These are phyloP conservation scores for Aureobasidium mangrovei DNA, from an alignment of 2,329 filamentous ascomycete genomes.

Conservation along the genomic window DNA sequence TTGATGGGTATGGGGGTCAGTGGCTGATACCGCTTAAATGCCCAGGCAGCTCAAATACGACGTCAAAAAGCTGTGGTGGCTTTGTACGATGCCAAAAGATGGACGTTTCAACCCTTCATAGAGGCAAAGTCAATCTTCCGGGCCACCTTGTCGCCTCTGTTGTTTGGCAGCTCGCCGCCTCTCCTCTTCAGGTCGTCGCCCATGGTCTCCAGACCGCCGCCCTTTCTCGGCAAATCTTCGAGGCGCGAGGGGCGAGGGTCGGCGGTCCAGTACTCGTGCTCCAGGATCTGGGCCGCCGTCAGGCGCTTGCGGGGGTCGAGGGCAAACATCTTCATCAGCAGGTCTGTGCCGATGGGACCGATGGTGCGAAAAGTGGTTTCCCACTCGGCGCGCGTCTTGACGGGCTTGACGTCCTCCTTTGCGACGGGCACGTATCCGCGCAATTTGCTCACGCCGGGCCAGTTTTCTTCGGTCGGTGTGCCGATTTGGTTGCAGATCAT, in stretches of 20 bases:
- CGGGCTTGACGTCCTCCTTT: slow-evolving; percentile 45
- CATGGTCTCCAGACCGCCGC: slow-evolving; percentile 63
- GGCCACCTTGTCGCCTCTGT: slow-evolving; percentile 64
- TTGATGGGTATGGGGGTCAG: too few species aligned
- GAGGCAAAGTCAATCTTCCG: slow-evolving; percentile 71
- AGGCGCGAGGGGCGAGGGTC: slow-evolving; percentile 77
- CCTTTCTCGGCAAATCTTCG: slow-evolving; percentile 70
- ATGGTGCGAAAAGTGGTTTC: slow-evolving; percentile 68
- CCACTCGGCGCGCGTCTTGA: slow-evolving; percentile 62
- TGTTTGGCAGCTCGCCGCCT: slow-evolving; percentile 60
- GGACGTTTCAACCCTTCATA: slow-evolving; percentile 27
- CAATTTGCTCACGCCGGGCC: slow-evolving; percentile 80
- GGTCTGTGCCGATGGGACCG: slow-evolving; percentile 73
- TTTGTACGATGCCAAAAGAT: not conserved
- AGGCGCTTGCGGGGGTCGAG: slow-evolving; percentile 82
- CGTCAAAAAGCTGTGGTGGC: too few species aligned
- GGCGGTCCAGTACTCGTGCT: slow-evolving; percentile 77
- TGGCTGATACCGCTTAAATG: too few species aligned
- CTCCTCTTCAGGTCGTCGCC: slow-evolving; percentile 73
- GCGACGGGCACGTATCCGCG: slow-evolving; percentile 69
- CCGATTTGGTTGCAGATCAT: slow-evolving; percentile 80
- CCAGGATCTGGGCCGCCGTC: slow-evolving; percentile 66
- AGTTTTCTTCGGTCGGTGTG: slow-evolving; percentile 86
- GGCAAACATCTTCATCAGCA: slow-evolving; percentile 75
- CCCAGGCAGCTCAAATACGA: too few species aligned